phyloP scores from a whole-genome alignment of 352 stramenopile genomes.

The Phytophthora nicotianae region DNA sequence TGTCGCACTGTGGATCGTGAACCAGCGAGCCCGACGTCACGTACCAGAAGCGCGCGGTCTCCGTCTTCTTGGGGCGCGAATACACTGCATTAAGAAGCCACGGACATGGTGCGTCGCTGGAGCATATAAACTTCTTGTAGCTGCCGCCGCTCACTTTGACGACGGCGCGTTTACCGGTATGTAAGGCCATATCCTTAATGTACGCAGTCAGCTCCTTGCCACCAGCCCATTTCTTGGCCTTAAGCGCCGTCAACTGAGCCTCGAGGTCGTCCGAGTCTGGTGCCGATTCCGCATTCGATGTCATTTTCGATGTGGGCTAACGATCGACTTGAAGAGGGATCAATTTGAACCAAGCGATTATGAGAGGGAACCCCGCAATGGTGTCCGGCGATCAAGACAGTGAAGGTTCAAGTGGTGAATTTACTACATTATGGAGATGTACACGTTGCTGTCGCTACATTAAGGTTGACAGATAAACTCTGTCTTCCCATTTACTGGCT shows the following conservation, averaged over 20 bases:
- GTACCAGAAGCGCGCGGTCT: constrained; percentile 48
- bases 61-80: constrained; percentile 36
- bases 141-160: constrained; percentile 57
- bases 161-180: constrained; percentile 46
- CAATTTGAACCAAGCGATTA: not conserved
- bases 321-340: not conserved
- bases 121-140: constrained; percentile 66
- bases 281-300: not conserved
- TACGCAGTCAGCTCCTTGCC: constrained; percentile 53
- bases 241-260: constrained; percentile 35
- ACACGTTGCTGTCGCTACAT: constrained; percentile 12
- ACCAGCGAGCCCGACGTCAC: constrained; percentile 51
- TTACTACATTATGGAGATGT: constrained; percentile 18
- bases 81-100: constrained; percentile 61
- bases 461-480: not conserved
- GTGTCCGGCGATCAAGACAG: not conserved
- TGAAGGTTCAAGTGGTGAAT: not conserved
- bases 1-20: constrained; percentile 44
- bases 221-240: constrained; percentile 38
- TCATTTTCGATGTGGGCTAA: not conserved
- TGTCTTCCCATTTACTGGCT: constrained; percentile 15
- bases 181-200: constrained; percentile 58
- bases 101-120: constrained; percentile 39
- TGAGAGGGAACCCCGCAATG: not conserved
- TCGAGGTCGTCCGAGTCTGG: constrained; percentile 8